Base-by-base conservation (phyloP, 148 eudicot genomes). In the Chenopodium formosanum region DNA sequence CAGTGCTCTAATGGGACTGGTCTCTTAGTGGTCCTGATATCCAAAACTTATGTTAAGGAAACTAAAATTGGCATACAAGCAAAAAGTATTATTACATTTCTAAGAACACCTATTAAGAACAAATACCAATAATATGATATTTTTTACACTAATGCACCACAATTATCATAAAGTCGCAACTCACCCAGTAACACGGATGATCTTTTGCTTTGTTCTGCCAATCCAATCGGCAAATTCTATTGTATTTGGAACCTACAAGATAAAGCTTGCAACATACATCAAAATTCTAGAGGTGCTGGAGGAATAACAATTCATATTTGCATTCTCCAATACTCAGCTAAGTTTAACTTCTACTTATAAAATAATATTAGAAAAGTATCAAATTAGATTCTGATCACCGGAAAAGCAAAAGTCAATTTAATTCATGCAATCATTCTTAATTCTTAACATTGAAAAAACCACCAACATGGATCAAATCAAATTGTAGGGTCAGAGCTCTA, bases 1-100 rank as follows among this genome's bases (percentile, higher is more conserved):
- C 94, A 96, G 80, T 96, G 99, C 88, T 96, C 99, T 91, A 96
- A 86, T 14, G 99, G 99, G 79, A 96, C 99, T 69, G 99, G 99
- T 86, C 99, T 92, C 86, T 86, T 96, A 20, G 94, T 91, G 58
- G 99, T 96, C 97, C 99, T 96, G 92, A 79, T 82, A 80, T 48
- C 74, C 82, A 81, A 67, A 72, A 84, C 16, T 46, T 34, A 44
- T 84, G 68, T 77, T 62, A 72, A 81, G 63, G 27, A 77, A 76
- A 4, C 62, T 12, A 53, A 73, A 56, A 78, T 9, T 62, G 40
- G 19, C 40, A 76, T 48, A 52, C 71, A 31, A 47, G 11, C 2
- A 5, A 11, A 25, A 79, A 34, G 25, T 22, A 32, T 27, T 31
- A 1, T 14, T 4, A 13, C 20, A 31, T 29, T 29, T 20, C 69